Base-by-base conservation (phyloP, 208 protist genomes). In the Trypanosoma cruzi region DNA sequence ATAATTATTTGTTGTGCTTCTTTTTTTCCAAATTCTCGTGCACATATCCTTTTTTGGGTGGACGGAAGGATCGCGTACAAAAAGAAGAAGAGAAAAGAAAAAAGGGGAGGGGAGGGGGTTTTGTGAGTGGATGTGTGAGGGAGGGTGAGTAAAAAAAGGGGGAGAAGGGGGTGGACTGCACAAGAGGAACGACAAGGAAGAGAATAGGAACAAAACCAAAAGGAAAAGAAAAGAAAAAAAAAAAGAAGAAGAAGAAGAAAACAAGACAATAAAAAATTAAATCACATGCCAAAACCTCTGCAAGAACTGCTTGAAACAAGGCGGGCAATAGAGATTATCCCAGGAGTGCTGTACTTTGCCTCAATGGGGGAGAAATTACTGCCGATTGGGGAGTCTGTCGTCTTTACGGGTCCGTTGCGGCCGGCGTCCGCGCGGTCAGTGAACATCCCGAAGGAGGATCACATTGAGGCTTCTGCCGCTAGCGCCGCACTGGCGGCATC, bases 261-360 rank as follows among this genome's bases (percentile, higher is more conserved):
- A 8, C 6, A 48, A 64, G 29, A 52, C 6, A 64, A 52, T n/a
- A 36, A 31, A 64, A 52, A 48, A 52, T 4, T 7, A 64, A 4
- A 31, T 48, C 24, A 36, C 40, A 75, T 75, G 69, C 61, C 69
- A 20, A 10, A 56, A 18, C 20, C 48, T 0, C 71, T 92, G 1
- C 44, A 57, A 49, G 48, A 62, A 13, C 68, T 92, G 6, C 55
- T 88, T 18, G 74, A 78, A 40, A 79, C 36, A 11, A 64, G 79
- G 18, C 80, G 83, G 60, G 82, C 82, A 26, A 61, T 81, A 6
- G 73, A 77, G 48, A 69, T 92, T 20, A 77, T 92, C 28, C 82
- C 86, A 0, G 76, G 73, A 13, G 71, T 89, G 6, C 71, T 92
- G 22, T 92, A 92, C 76, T 89, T 92, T 31, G 77, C 80, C 36